These are phyloP conservation scores for Penicillium turbatum DNA, from an alignment of 495 filamentous ascomycete species.

Conservation along the genomic window DNA sequence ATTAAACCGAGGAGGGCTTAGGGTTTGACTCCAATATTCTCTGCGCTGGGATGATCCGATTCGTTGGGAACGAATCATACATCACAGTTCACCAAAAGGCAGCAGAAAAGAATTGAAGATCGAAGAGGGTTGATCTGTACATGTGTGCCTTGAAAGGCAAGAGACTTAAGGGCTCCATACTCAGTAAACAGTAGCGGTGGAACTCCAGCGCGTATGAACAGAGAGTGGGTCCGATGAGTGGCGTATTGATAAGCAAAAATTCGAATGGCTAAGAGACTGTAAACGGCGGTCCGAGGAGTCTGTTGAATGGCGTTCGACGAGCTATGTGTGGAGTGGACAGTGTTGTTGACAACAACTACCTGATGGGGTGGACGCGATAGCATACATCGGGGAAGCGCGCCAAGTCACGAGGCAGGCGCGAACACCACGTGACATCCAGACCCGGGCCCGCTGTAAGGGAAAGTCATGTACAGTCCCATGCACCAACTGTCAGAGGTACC, in stretches of 20 bases:
- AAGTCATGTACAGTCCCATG: too few species aligned
- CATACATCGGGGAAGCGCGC: slow-evolving; percentile 9
- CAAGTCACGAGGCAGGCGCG: slow-evolving; percentile 24
- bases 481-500: too few species aligned
- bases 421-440: not conserved
- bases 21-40: slow-evolving; percentile 39
- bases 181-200: slow-evolving; percentile 12
- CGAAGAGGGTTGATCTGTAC: slow-evolving; percentile 33
- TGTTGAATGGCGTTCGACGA: not conserved
- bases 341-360: slow-evolving; percentile 18
- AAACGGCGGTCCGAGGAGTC: not conserved
- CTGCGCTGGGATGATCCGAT: slow-evolving; percentile 10
- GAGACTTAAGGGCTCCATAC: slow-evolving; percentile 22
- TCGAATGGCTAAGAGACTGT: slow-evolving; percentile 1
- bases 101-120: slow-evolving; percentile 21
- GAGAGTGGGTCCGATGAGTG: slow-evolving; percentile 21
- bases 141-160: slow-evolving; percentile 31
- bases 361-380: not conserved
- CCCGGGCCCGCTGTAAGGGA: too few species aligned
- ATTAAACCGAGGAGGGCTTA: slow-evolving; percentile 36
- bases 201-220: slow-evolving; percentile 18
- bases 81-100: slow-evolving; percentile 14
- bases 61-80: not conserved
- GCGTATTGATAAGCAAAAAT: slow-evolving; percentile 10
- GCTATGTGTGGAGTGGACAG: slow-evolving; percentile 20